These are phyloP conservation scores for Microsporum canis DNA, from an alignment of 2,329 filamentous ascomycete species.

Conservation along the genomic window DNA sequence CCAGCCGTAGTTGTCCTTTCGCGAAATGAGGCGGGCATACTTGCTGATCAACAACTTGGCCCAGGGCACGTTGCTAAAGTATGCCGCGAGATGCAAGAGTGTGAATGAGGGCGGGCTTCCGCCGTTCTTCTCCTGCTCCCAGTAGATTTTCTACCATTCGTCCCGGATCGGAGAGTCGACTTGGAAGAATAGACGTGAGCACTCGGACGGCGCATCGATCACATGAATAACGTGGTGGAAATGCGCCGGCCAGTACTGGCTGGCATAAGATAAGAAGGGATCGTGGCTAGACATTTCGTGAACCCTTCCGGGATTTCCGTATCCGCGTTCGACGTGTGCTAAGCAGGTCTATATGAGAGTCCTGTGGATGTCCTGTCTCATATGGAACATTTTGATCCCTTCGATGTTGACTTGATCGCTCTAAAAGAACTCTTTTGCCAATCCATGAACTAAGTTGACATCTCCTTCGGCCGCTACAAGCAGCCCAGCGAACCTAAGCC, in stretches of 20 bases:
- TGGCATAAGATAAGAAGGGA: neutral
- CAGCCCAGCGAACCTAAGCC: neutral
- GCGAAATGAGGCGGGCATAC: constrained; percentile 15
- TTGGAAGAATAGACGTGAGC: constrained; percentile 18
- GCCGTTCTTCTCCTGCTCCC: constrained; percentile 18
- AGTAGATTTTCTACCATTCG: constrained; percentile 20
- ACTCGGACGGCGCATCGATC: constrained; percentile 14
- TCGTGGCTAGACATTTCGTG: neutral
- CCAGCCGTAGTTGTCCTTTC: constrained; percentile 13
- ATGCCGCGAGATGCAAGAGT: constrained; percentile 19
- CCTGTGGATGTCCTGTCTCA: neutral
- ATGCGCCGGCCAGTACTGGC: constrained; percentile 8
- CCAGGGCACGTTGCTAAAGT: constrained; percentile 19
- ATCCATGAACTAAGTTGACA: neutral
- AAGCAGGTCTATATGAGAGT: neutral
- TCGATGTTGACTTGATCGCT: neutral
- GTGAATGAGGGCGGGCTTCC: constrained; percentile 20
- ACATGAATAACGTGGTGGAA: constrained; percentile 16
- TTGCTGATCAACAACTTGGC: constrained; percentile 17
- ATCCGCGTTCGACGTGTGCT: neutral
- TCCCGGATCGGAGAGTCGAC: constrained; percentile 16
- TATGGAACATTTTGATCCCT: neutral
- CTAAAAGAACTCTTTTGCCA: neutral
- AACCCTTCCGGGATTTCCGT: neutral
- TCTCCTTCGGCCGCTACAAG: neutral